Evolutionary conservation across 306 rosid genomes (phyloP), one percentile per base, ranked within the genome.

Genomic region (Chamaecrista fasciculata): DNA sequence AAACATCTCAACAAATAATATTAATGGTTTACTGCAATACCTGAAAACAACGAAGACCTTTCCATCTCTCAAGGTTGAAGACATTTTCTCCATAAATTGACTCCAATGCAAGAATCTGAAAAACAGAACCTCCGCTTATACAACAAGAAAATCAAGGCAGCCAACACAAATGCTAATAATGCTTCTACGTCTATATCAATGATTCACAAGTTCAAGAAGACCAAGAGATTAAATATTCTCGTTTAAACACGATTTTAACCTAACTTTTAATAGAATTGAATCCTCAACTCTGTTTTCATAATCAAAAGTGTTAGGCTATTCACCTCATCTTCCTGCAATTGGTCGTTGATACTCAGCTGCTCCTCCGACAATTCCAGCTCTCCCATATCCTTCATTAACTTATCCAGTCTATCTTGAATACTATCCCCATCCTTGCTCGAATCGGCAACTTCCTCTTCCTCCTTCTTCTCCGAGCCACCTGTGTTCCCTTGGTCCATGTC

Each of bases 271-370:
- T 1, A 11, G 28, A 39, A 34, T 6, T 39, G 5, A 69, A 3
- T 16, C 49, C 6, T 11, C 8, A 68, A 56, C 15, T 18, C 23
- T n/a, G n/a, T n/a, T n/a, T n/a, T n/a, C 62, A n/a, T 56, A n/a
- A 15, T 56, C 2, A 28, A 16, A n/a, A 56, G 20, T 3, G 12
- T 3, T 28, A 28, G 23, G 39, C 39, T 0, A 56, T 3, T 16
- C 73, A 92, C 98, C 98, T 92, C 98, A 69, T 92, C 91, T 78
- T 73, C 84, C 85, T 92, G 96, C 66, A 81, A 81, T 73, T 80
- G 96, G 67, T 86, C 90, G 73, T 90, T 90, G 72, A 66, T 80
- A 69, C 71, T 74, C 69, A 81, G 77, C 77, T 81, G 87, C 68
- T 92, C 87, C 18, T 80, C 87, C 4, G 86, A 73, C 84, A 87